A percentile compares a stretch with the other conserved stretches of the same genome.
phyloP scores from a whole-genome alignment of 1,284 basidiomycete genomes.

The Malassezia arunalokei region DNA sequence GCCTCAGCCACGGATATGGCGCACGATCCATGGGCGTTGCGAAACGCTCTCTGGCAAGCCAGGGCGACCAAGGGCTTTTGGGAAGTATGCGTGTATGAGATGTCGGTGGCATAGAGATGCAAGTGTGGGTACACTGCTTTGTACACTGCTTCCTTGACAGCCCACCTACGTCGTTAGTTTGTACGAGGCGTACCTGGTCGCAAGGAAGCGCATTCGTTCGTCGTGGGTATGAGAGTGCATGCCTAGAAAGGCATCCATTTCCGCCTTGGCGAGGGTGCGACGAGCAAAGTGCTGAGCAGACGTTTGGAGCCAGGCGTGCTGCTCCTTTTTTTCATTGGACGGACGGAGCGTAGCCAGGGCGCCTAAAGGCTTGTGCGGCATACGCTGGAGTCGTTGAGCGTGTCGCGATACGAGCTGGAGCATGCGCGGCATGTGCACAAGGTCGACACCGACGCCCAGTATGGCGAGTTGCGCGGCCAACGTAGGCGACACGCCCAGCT shows the following conservation, averaged over 20 bases:
- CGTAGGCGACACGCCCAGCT: neutral
- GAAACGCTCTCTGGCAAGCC: neutral
- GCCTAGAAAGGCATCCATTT: slow-evolving; percentile 1
- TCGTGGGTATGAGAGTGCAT: slow-evolving; percentile 10
- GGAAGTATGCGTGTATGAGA: slow-evolving; percentile 13
- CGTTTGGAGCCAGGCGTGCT: neutral
- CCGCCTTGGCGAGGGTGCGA: slow-evolving; percentile 15
- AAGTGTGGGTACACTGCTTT: slow-evolving; percentile 64
- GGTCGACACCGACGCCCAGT: slow-evolving; percentile 39
- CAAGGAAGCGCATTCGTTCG: slow-evolving; percentile 1
- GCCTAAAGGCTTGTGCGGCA: neutral
- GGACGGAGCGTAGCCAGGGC: neutral
- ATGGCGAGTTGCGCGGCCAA: slow-evolving; percentile 14
- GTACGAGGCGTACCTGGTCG: slow-evolving; percentile 13
- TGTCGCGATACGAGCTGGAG: slow-evolving; percentile 18
- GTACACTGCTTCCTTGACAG: slow-evolving; percentile 74
- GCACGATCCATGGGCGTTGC: neutral
- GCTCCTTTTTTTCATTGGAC: too few species aligned
- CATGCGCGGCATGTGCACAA: slow-evolving; percentile 27
- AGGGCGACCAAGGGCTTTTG: slow-evolving; percentile 21
- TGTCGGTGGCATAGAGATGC: neutral
- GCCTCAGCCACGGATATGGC: neutral
- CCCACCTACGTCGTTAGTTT: slow-evolving; percentile 28
- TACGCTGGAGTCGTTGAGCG: neutral
- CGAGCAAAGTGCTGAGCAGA: slow-evolving; percentile 22